These are phyloP conservation scores for Neurospora terricola DNA, from an alignment of 495 filamentous ascomycete genomes.

Conservation along the genomic window DNA sequence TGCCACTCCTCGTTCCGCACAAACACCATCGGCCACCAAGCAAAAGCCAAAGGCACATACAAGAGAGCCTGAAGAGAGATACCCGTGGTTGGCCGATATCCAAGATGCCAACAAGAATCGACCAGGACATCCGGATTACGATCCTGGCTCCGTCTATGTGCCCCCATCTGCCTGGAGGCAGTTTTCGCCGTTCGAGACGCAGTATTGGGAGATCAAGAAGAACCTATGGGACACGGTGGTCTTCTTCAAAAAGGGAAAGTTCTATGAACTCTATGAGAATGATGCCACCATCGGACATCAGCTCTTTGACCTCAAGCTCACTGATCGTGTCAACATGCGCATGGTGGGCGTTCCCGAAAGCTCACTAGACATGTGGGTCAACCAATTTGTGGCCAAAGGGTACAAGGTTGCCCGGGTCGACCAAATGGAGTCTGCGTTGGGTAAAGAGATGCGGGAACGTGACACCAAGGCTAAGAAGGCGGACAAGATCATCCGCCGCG, in stretches of 20 bases:
- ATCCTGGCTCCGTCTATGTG: conserved; percentile 84
- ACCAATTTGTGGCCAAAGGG: conserved; percentile 88
- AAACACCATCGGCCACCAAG: conserved; percentile 24
- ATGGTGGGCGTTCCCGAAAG: conserved; percentile 94
- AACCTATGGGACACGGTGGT: conserved; percentile 96
- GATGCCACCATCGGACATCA: conserved; percentile 97
- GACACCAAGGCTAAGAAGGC: conserved; percentile 50
- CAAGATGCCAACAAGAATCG: conserved; percentile 74
- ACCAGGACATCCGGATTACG: conserved; percentile 75
- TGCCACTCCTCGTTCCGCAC: conserved; percentile 26
- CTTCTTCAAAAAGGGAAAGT: conserved; percentile 99
- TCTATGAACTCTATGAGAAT: conserved; percentile 97
- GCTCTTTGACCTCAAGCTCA: conserved; percentile 95
- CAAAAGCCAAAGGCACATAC: conserved; percentile 59
- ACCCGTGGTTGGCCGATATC: conserved; percentile 80
- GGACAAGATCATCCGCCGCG: conserved; percentile 87
- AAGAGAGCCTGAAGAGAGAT: conserved; percentile 70
- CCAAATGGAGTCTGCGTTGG: conserved; percentile 88
- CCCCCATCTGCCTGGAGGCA: conserved; percentile 64
- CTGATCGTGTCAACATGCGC: conserved; percentile 97
- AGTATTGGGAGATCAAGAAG: conserved; percentile 99
- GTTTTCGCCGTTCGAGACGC: conserved; percentile 92
- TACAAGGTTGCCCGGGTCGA: conserved; percentile 96
- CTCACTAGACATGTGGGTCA: conserved; percentile 83
- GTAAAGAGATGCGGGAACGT: conserved; percentile 95